Evolutionary conservation across 2,329 filamentous ascomycete genomes (phyloP), one percentile per base, ranked within the genome.

Genomic region (Endoconidiophora polonica): DNA sequence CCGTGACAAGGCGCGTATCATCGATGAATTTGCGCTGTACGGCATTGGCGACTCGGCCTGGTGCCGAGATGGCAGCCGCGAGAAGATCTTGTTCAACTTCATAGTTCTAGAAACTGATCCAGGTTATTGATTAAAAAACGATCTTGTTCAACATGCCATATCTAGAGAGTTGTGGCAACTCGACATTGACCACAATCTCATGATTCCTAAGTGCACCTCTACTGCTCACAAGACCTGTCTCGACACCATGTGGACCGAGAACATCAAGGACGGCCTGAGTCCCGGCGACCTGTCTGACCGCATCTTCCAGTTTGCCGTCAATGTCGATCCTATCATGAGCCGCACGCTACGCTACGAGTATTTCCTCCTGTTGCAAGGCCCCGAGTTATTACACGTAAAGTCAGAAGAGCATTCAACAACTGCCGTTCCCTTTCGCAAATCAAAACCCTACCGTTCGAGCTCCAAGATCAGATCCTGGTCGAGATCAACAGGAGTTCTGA

Each of bases 161-260:
- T 33, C 29, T 33, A 33, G 29, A 33, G 29, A 33, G 29, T 12
- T 9, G 29, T 12, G 29, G 29, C 9, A 33, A 10, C 29, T 33
- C 2, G 29, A 33, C 3, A 7, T 33, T 5, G 7, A 10, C 29
- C 29, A 5, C 22, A 33, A 18, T n/a, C 10, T 26, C 5, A 5
- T 46, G 3, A 46, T 46, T 6, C 44, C 33, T 1, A 20, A 46
- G 18, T 29, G 44, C 10, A 29, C 33, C 6, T 46, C 38, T 14
- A 46, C 44, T 7, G 44, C 38, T 10, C 29, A 46, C 14, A 46
- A 46, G 33, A 46, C 44, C n/a, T 46, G 44, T 18, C 38, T 46
- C 16, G 38, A 46, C 6, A 39, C 44, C 5, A 29, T 46, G 20
- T 33, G 29, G 29, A 12, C 29, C 12, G 29, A 33, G 12, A 12